Base-by-base conservation (phyloP, 75 land plant species). In the Pinus taeda region DNA sequence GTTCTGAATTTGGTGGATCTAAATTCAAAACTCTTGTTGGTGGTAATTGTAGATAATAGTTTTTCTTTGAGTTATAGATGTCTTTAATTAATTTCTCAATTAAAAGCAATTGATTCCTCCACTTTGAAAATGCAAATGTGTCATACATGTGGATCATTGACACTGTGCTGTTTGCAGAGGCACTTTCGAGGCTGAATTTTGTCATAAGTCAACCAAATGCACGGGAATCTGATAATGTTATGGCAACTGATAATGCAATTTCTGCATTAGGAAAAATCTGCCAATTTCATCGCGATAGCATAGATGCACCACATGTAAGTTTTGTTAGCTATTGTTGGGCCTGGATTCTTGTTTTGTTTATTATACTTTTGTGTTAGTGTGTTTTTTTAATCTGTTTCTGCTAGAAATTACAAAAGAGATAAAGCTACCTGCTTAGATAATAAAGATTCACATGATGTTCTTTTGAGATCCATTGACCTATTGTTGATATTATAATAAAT, bases 221-320 rank as follows among this genome's bases (percentile, higher is more conserved):
- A 57, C 74, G 65, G 24, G 81, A 90, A 21, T 36, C 88, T 63
- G 96, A 91, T 14, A 91, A 91, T 81, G 59, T 89, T 21, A 89
- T 93, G 96, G 93, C 96, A 57, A 89, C 92, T 75, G 95, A 93
- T 70, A 93, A 93, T 91, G 95, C 95, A 77, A 91, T 93, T 71
- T 93, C 95, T 74, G 95, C 95, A 15, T 78, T 93, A 42, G 95
- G 95, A 15, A 93, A 93, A 77, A 91, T 93, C 59, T 93, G 93
- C 60, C 88, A 85, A 26, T 91, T 88, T 76, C 91, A 93, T 76
- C 90, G 95, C 20, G 91, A 89, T 21, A 83, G 89, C 64, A 88
- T 93, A 26, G 90, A 93, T 82, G 80, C 95, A 55, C 76, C 84
- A 55, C 95, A 93, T 89, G 95, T 93, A 79, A 64, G 26, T 42